Evolutionary conservation across 108 stramenopile genomes (phyloP).

Genomic region (Cylindrotheca closterium): DNA sequence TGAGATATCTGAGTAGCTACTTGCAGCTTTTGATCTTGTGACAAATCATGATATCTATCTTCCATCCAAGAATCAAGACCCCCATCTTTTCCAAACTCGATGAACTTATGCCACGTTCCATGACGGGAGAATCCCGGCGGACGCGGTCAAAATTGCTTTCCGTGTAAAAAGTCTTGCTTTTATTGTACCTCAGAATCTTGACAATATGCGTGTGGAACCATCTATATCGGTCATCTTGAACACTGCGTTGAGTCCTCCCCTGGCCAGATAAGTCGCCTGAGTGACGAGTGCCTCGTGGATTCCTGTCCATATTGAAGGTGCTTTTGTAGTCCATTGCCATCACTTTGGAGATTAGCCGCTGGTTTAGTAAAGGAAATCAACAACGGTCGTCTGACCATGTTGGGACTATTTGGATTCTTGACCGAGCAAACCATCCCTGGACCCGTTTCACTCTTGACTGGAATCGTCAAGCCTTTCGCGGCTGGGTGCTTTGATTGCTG

Average conservation of each 20-base stretch:
- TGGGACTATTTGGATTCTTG: constrained; percentile 81
- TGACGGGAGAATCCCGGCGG: too few relatives aligned
- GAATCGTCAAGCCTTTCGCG: constrained; percentile 54
- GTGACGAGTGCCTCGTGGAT: too few relatives aligned
- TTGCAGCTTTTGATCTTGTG: not conserved
- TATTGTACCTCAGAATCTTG: constrained; percentile 46
- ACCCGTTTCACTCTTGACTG: constrained; percentile 58
- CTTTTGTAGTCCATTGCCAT: too few relatives aligned
- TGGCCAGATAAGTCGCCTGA: too few relatives aligned
- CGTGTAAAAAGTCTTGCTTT: constrained; percentile 34
- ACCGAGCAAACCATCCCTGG: constrained; percentile 63
- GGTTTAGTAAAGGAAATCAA: constrained; percentile 67
- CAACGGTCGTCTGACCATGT: constrained; percentile 77
- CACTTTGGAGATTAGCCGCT: too few relatives aligned
- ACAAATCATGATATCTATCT: not conserved
- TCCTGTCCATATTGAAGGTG: too few relatives aligned
- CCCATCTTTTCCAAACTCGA: constrained; percentile 54
- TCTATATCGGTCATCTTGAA: too few relatives aligned
- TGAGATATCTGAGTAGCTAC: too few relatives aligned
- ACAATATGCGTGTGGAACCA: too few relatives aligned
- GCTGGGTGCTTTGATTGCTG: constrained; percentile 32
- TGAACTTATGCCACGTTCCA: constrained; percentile 60
- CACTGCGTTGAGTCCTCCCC: too few relatives aligned
- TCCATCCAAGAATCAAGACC: too few relatives aligned
- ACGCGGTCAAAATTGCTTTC: too few relatives aligned